Base-by-base conservation (phyloP, 306 rosid genomes). In the Ziziphus jujuba region DNA sequence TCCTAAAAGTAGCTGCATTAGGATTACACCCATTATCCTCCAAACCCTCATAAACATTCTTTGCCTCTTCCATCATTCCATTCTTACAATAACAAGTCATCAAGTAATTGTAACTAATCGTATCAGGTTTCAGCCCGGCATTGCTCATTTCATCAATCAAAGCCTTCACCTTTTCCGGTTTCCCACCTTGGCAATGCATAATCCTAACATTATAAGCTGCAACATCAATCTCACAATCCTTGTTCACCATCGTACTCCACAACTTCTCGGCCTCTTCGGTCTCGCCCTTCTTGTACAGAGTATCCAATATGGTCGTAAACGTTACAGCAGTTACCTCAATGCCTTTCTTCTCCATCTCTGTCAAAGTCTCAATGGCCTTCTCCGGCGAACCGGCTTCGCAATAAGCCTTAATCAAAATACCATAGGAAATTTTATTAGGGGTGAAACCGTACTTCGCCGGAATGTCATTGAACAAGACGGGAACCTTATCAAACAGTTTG, bases 51-150 rank as follows among this genome's bases (percentile, higher is more conserved):
- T 72, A 88, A 13, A 88, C 91, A 44, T 56, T 77, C 77, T 43
- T 67, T 1, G 89, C 95, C 54, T 85, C 89, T 19, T 79, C 82
- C 69, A 84, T 62, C 89, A 75, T 75, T 69, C 81, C 91, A 72
- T 61, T 61, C 75, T 65, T 72, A 16, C 78, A 74, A 66, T 85
- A 85, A 62, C 86, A 34, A 64, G 79, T 77, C 89, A 88, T 84
- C 71, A 85, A 79, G 71, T 73, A 81, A 75, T 84, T 88, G 56
- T 83, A 88, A 28, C 84, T 79, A 9, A 81, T 61, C 0, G 89
- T 67, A 45, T 88, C 84, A 6, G 95, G 86, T 57, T 81, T 81
- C 56, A 83, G 50, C 47, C 89, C 91, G 9, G 86, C 73, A 50
- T 69, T 69, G 8, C 52, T 75, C 81, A 88, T 88, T 72, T 85